Percentiles rank a stretch among this genome's conserved stretches.
Conservation (phyloP, 2,329 filamentous ascomycete genomes). For the Arthrinium phaeospermum region DNA sequence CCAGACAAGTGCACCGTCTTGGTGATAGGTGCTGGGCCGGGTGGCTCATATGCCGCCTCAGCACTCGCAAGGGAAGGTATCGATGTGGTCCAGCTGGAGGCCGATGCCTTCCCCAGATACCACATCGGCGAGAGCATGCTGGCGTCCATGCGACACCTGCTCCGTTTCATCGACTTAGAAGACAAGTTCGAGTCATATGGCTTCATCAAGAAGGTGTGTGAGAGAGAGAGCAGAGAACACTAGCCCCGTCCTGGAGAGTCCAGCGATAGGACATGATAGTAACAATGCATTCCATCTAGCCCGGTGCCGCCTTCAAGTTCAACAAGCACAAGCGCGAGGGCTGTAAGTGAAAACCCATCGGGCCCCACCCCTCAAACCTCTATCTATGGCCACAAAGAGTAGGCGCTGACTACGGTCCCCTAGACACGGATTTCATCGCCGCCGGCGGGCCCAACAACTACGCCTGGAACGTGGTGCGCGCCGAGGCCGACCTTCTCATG, state of each 20-base stretch:
- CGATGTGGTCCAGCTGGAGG: slow-evolving; percentile 50
- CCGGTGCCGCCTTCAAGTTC: slow-evolving; percentile 40
- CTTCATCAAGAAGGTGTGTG: slow-evolving; percentile 44
- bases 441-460: slow-evolving; percentile 45
- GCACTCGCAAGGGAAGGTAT: slow-evolving; percentile 51
- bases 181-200: slow-evolving; percentile 45
- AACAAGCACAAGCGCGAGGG: background rate
- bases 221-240: too few species aligned
- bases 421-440: slow-evolving; percentile 51
- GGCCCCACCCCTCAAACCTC: slow-evolving; percentile 47
- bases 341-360: background rate
- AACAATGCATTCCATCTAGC: background rate
- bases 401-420: slow-evolving; percentile 39
- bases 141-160: slow-evolving; percentile 46
- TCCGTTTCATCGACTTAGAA: slow-evolving; percentile 51
- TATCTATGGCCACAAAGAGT: slow-evolving; percentile 27
- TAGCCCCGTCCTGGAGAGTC: background rate
- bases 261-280: background rate
- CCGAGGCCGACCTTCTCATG: slow-evolving; percentile 51
- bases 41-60: slow-evolving; percentile 50
- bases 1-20: slow-evolving; percentile 42
- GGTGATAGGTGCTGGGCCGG: slow-evolving; percentile 52
- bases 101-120: slow-evolving; percentile 43
- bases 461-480: slow-evolving; percentile 53
- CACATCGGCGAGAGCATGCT: slow-evolving; percentile 47